Conservation (phyloP, 2,329 filamentous ascomycete genomes). For the Claviceps spartinae region DNA sequence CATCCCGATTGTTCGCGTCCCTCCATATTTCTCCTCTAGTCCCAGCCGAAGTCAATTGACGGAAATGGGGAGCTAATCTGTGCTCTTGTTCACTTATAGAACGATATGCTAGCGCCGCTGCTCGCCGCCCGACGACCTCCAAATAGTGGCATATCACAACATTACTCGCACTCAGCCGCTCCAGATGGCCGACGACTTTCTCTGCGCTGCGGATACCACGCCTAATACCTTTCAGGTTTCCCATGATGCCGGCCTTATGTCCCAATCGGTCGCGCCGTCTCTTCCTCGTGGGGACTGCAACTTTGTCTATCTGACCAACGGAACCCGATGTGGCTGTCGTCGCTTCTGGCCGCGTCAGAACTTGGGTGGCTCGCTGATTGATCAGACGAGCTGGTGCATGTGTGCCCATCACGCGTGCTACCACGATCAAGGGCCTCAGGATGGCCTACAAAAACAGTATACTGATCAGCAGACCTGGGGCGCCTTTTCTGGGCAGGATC, state of each 20-base stretch:
- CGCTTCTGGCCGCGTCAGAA: slow-evolving; percentile 42
- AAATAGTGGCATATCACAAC: neutral
- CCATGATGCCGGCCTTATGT: slow-evolving; percentile 28
- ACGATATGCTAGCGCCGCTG: neutral
- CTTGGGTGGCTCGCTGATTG: slow-evolving; percentile 20
- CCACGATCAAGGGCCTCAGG: slow-evolving; percentile 33
- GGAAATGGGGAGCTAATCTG: too few species aligned
- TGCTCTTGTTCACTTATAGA: neutral
- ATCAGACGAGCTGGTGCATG: slow-evolving; percentile 43
- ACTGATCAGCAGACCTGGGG: slow-evolving; percentile 12
- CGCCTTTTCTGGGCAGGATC: slow-evolving; percentile 30
- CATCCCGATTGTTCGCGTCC: neutral
- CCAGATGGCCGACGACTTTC: slow-evolving; percentile 38
- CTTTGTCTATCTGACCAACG: slow-evolving; percentile 40
- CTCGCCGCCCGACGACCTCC: neutral
- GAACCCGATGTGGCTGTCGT: slow-evolving; percentile 43
- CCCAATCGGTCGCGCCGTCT: slow-evolving; percentile 13
- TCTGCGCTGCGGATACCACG: slow-evolving; percentile 29
- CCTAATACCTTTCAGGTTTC: slow-evolving; percentile 42
- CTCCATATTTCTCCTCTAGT: neutral
- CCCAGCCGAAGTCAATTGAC: neutral
- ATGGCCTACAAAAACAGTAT: slow-evolving; percentile 8
- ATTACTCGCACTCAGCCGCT: neutral
- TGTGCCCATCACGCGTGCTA: slow-evolving; percentile 50
- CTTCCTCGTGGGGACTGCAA: slow-evolving; percentile 44